A percentile compares a stretch with the other conserved stretches of the same genome.
These are phyloP conservation scores for Aspergillus affinis DNA, from an alignment of 495 filamentous ascomycete species.

Conservation along the genomic window DNA sequence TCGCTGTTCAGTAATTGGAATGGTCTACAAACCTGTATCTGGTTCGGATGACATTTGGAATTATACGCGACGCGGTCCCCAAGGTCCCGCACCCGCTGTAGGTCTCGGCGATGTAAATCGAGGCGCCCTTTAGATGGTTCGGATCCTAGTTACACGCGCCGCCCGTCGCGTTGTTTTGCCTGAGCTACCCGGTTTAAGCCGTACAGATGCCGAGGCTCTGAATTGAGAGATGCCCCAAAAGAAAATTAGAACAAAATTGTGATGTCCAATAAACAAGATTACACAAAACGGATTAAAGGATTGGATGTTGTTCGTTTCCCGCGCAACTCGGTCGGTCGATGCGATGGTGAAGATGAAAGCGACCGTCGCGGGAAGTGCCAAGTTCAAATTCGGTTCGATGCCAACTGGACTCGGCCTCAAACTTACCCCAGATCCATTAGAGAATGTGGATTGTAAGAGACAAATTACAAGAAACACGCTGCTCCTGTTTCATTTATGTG, in stretches of 20 bases:
- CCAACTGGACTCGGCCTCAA: too few relatives aligned
- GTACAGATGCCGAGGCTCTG: background rate
- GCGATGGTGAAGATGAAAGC: background rate
- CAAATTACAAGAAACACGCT: too few relatives aligned
- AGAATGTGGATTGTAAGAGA: background rate
- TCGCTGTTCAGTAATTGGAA: background rate
- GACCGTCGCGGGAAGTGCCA: background rate
- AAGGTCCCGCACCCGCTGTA: background rate
- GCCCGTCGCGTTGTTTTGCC: background rate
- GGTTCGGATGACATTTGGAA: constrained; percentile 22
- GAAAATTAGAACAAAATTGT: background rate
- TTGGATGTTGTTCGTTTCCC: background rate
- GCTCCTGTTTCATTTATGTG: background rate
- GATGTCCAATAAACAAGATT: background rate
- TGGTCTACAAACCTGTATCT: constrained; percentile 17
- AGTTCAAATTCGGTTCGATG: background rate
- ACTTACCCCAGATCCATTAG: too few relatives aligned
- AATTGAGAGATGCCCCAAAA: background rate
- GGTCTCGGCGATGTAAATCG: background rate
- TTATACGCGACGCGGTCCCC: background rate
- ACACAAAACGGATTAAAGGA: background rate
- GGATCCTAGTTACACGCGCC: background rate
- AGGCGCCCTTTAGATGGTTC: background rate
- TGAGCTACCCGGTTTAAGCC: background rate
- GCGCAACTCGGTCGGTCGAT: background rate